Base-by-base conservation (phyloP, 352 stramenopile species). In the Phytopythium oedochilum region DNA sequence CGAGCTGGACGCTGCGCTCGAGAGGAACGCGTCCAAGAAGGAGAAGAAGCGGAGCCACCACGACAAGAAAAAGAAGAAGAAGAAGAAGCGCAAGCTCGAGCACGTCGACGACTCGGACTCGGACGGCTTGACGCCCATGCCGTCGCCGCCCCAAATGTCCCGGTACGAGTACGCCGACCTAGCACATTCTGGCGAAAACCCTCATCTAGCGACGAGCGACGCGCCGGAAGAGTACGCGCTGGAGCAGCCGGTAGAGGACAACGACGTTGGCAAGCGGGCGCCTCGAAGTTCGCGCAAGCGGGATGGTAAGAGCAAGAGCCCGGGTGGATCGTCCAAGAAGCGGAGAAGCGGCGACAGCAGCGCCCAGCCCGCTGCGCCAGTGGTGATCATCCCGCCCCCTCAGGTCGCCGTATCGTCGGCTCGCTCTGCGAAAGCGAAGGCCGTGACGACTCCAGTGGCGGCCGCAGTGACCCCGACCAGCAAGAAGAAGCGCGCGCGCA, bases 11-110 rank as follows among this genome's bases (percentile, higher is more conserved):
- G 68, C 54, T 39, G 68, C 64, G 10, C 50, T 58, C 36, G 60
- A 61, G 15, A 69, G 60, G 23, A 67, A 74, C 44, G 49, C 42
- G 38, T 61, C 60, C 29, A 88, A 83, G 60, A 88, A 82, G 62
- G 64, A 86, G 47, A 75, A 81, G 39, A 86, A 84, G 53, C 64
- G 73, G 32, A 75, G 53, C 32, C 54, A 39, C 31, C 46, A 63
- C 32, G 44, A 61, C 55, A 72, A 71, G 57, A 84, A 76, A 57
- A 78, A 83, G 57, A 75, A 68, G 45, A 74, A 79, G 50, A 76
- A 76, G 47, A 75, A 73, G 40, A 73, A 75, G 47, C 60, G 66
- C 48, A 78, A 75, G 38, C 67, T 68, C 15, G 76, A 81, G 39
- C 56, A 75, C 22, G 49, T 57, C 23, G 73, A 86, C 6, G 70